Base-by-base conservation (phyloP, 345 rosid genomes). In the Cochlearia excelsa region DNA sequence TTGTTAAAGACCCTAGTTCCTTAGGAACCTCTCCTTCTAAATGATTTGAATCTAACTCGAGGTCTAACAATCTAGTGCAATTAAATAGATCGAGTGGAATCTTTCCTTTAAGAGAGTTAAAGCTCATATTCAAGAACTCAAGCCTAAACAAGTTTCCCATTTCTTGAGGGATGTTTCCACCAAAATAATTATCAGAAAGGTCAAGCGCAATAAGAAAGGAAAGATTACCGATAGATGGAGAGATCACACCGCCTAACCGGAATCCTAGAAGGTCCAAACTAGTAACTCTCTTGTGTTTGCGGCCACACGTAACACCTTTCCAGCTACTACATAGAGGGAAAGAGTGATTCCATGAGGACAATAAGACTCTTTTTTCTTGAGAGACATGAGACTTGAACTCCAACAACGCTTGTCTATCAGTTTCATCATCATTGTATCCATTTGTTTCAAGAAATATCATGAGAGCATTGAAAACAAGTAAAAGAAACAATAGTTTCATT, bases 281-380 rank as follows among this genome's bases (percentile, higher is more conserved):
- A 6, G 57, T 43, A 4, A 75, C 69, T 56, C 79, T 61, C 27
- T 54, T 60, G 54, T 52, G 66, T 4, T 7, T 40, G 30, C 8
- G 51, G 16, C 66, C 37, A 42, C 75, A 75, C 0, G 16, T 66
- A 34, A 75, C 58, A 0, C 79, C 73, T 0, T 9, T n/a, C 78
- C 75, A 75, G 0, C 37, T 3, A 16, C 23, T 33, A 10, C 79
- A 70, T 0, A 70, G 55, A 34, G 65, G 73, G 9, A 7, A 5
- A 7, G 75, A 65, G 10, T 57, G 5, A 33, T 70, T 75, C 79
- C 79, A 75, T 3, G 72, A 70, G 45, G 48, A 39, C 46, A 70
- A 33, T 3, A 57, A 11, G 1, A 10, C 51, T 37, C 11, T 37
- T 11, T 49, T 59, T 0, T 3, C 45, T 6, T 55, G 8, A 16